Base-by-base conservation (phyloP, 257 asterid species). In the Coffea canephora region DNA sequence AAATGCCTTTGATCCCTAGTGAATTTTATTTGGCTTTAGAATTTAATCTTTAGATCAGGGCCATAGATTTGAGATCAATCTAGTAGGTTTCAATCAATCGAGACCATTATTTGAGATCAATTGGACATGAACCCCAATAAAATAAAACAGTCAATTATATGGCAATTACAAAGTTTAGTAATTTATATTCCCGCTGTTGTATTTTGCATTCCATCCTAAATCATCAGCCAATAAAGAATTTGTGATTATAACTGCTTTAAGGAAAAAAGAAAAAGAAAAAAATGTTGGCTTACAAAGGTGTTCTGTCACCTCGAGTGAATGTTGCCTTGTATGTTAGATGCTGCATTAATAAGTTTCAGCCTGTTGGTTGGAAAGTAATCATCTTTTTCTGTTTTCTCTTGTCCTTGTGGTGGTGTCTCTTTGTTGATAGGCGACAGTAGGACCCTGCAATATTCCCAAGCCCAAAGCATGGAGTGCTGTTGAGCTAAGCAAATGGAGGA, bases 401-500 rank as follows among this genome's bases (percentile, higher is more conserved):
- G 69, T 77, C 18, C 18, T 7, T 36, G 57, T 66, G 55, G 61
- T 74, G 49, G 4, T 31, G 71, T 76, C 66, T 66, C 55, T 66
- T 50, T 83, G 84, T 74, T 88, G 79, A 85, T 92, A 94, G 99
- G 99, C 98, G 84, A 89, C 93, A 74, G 82, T 87, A 69, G 99
- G 99, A 76, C 97, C 98, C 78, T 96, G 98, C 88, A 92, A 92
- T 71, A 82, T 86, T 85, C 95, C 97, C 82, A 94, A 96, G 89
- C 99, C 99, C 79, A 91, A 91, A 87, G 91, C 87, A 45, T 96
- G 99, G 99, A 94, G 91, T 88, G 96, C 98, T 72, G 82, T 92
- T 73, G 98, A 96, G 84, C 97, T 91, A 82, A 90, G 95, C 92
- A 96, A 96, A 86, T 94, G 99, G 99, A 90, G 89, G 78, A 96